Evolutionary conservation across 1,284 basidiomycete species (phyloP).

Genomic region (Ustilago vetiveriae): DNA sequence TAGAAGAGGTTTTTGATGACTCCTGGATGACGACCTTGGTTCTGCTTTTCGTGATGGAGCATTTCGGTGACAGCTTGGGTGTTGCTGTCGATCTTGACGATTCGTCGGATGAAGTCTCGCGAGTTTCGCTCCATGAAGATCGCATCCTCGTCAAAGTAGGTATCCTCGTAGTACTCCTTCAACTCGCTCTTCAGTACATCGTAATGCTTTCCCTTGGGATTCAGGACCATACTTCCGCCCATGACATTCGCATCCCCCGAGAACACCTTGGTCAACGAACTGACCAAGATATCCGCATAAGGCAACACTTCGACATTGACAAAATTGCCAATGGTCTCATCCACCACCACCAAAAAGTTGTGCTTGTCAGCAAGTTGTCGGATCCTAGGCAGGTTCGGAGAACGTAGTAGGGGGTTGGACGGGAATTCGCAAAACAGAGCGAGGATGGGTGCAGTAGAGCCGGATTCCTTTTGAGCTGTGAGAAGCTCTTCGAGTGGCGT

Average conservation of each 20-base stretch:
- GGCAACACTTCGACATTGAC: constrained; percentile 92
- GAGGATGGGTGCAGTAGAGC: constrained; percentile 68
- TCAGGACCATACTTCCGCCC: constrained; percentile 80
- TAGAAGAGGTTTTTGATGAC: constrained; percentile 88
- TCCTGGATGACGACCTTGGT: constrained; percentile 20
- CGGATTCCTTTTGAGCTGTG: constrained; percentile 68
- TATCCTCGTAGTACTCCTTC: constrained; percentile 79
- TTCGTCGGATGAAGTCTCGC: constrained; percentile 83
- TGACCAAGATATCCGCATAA: constrained; percentile 91
- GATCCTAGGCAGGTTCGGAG: constrained; percentile 81
- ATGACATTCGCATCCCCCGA: constrained; percentile 95
- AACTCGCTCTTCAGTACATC: constrained; percentile 74
- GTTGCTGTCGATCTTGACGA: constrained; percentile 82
- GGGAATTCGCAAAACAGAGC: constrained; percentile 82
- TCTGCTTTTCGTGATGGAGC: constrained; percentile 70
- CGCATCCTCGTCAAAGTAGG: constrained; percentile 89
- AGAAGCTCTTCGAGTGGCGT: constrained; percentile 78
- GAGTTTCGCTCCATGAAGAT: constrained; percentile 98
- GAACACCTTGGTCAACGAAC: constrained; percentile 93
- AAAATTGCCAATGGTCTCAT: constrained; percentile 97
- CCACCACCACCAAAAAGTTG: constrained; percentile 87
- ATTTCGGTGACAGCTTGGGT: constrained; percentile 83
- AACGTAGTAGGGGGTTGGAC: constrained; percentile 89
- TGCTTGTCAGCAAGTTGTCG: constrained; percentile 85
- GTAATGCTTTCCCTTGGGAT: constrained; percentile 80